Base-by-base conservation (phyloP, 2,329 filamentous ascomycete species). In the Simplicillium aogashimaense region DNA sequence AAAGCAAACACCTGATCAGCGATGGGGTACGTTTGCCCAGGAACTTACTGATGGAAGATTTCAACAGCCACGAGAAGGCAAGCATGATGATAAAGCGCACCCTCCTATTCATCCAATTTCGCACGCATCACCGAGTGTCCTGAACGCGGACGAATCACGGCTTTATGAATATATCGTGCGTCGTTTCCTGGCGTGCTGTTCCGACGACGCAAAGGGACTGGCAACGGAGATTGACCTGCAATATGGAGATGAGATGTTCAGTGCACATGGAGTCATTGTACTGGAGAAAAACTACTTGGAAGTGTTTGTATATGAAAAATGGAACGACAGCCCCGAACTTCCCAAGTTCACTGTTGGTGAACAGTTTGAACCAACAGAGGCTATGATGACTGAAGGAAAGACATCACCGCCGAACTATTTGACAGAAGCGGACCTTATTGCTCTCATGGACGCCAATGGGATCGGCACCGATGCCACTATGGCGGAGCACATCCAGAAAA, bases 391-490 rank as follows among this genome's bases (percentile, higher is more conserved):
- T 1, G 88, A 97, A 51, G 90, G 92, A n/a, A 84, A 94, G 60
- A 98, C 92, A 0, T 76, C 74, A 1, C 70, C 89, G 11, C 92
- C 92, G 1, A 77, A 74, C 16, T 95, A 94, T 56, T 71, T 98
- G 25, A 97, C 92, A 0, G 92, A 98, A 57, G 89, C 92, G 1
- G 92, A 98, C 57, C 70, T 98, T 18, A 95, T 98, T 55, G 84
- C 83, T 3, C 74, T 98, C 10, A 98, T 98, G 92, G 92, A 98
- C 64, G 89, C 87, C 35, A 98, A 98, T 56, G 92, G 92, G 2
- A 98, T 98, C 47, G 92, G 92, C 11, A 98, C 92, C 9, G 92
- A 98, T 64, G 92, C 92, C 7, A 98, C 92, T 1, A 98, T 98
- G 92, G 92, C 92, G 0, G 92, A 98, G 53, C 92, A 98, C 56